phyloP scores from a whole-genome alignment of 2,329 filamentous ascomycete genomes.

The Colletotrichum theobromicola region DNA sequence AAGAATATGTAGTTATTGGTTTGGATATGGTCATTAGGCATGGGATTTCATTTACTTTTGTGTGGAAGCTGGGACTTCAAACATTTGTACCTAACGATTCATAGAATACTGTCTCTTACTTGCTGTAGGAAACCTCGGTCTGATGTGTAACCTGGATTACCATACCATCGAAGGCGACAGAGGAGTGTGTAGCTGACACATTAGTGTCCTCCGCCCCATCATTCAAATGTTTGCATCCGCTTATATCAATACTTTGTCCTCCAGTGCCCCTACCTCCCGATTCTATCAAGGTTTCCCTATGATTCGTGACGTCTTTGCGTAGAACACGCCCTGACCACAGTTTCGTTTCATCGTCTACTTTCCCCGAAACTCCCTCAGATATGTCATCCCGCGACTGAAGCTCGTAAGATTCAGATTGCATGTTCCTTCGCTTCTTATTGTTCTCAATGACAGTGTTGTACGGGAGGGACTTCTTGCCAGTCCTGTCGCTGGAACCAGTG shows the following conservation, averaged over 20 bases:
- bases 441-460: background rate
- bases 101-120: too few relatives aligned
- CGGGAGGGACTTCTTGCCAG: background rate
- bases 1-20: too few relatives aligned
- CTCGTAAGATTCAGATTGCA: background rate
- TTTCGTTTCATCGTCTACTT: background rate
- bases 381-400: background rate
- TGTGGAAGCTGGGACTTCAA: too few relatives aligned
- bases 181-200: accelerated
- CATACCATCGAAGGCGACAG: accelerated
- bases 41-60: too few relatives aligned
- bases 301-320: background rate
- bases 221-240: accelerated
- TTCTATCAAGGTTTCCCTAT: background rate
- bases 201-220: accelerated
- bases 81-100: too few relatives aligned
- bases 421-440: background rate
- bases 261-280: background rate
- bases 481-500: background rate
- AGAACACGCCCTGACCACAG: background rate
- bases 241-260: accelerated
- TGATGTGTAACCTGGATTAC: background rate
- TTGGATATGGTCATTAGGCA: too few relatives aligned
- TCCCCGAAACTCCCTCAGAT: background rate
- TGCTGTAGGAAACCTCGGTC: background rate